A percentile compares a stretch with the other conserved stretches of the same genome.
Conservation (phyloP, 306 rosid species). For the Quercus parvula region DNA sequence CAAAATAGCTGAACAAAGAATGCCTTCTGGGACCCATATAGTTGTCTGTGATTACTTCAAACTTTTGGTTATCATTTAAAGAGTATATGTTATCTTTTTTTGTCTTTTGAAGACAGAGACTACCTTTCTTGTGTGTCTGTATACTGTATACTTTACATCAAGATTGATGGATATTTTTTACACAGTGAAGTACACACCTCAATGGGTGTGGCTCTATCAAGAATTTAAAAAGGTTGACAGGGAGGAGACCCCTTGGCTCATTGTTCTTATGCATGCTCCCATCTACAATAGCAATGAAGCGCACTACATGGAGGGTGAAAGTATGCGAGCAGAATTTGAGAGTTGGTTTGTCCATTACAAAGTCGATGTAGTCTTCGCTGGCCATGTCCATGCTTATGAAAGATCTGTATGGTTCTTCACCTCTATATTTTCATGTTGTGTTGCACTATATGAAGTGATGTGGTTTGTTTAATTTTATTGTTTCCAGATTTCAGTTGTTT, state of each 20-base stretch:
- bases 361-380: constrained; percentile 90
- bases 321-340: constrained; percentile 80
- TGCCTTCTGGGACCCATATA: neutral
- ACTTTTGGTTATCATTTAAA: neutral
- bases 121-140: neutral
- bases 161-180: neutral
- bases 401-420: constrained; percentile 71
- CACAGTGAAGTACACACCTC: constrained; percentile 94
- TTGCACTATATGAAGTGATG: neutral
- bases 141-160: neutral
- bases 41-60: neutral
- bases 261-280: constrained; percentile 89
- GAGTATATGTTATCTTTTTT: neutral
- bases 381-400: constrained; percentile 99
- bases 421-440: neutral
- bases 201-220: constrained; percentile 61
- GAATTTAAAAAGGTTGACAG: constrained; percentile 77
- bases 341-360: constrained; percentile 75
- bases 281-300: constrained; percentile 77
- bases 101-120: neutral
- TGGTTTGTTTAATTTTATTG: neutral
- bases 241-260: constrained; percentile 93
- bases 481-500: neutral
- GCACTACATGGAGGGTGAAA: constrained; percentile 95
- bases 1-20: neutral